Evolutionary conservation across 2,329 filamentous ascomycete genomes (phyloP), one percentile per base, ranked within the genome.

Genomic region (Xylariaceae sp.): DNA sequence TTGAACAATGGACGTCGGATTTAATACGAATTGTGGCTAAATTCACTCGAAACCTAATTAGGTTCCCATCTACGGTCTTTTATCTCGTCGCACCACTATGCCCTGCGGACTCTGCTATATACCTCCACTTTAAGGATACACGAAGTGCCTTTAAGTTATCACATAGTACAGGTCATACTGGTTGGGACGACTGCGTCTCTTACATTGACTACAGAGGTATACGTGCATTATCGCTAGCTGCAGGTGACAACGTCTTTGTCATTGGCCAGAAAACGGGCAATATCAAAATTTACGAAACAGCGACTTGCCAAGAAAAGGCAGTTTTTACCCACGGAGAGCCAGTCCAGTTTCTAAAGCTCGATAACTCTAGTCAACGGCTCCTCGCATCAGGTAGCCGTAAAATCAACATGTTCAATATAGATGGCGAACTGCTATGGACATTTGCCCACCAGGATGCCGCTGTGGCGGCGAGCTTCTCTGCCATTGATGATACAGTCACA

Each of bases 141-240:
- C 33, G 13, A 37, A 24, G 20, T 29, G 41, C 21, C 10, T 46
- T 47, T 21, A 32, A 27, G 10, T 13, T 53, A n/a, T n/a, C n/a
- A 5, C 15, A 36, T 20, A 27, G 41, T 11, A 10, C 36, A 33
- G 30, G 21, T 18, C 16, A 35, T 23, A 21, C 13, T 10, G n/a
- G 20, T 8, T 53, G 50, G 50, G 42, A 53, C 21, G 50, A 53
- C 26, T 53, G 50, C 33, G 15, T 53, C 35, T 41, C 41, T 3
- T 47, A 47, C 21, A 46, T 53, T 23, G 41, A 53, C 20, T 42
- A 53, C 35, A 32, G 36, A 26, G 41, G 37, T 6, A 16, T 41
- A 23, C 33, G 41, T 15, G 42, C 50, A 24, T 20, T 42, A 11
- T 46, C 50, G 3, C 23, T 53, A 11, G 36, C 41, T 4, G 42